A percentile compares a stretch with the other conserved stretches of the same genome.
Conservation (phyloP, 495 filamentous ascomycete genomes). For the Podospora didyma region DNA sequence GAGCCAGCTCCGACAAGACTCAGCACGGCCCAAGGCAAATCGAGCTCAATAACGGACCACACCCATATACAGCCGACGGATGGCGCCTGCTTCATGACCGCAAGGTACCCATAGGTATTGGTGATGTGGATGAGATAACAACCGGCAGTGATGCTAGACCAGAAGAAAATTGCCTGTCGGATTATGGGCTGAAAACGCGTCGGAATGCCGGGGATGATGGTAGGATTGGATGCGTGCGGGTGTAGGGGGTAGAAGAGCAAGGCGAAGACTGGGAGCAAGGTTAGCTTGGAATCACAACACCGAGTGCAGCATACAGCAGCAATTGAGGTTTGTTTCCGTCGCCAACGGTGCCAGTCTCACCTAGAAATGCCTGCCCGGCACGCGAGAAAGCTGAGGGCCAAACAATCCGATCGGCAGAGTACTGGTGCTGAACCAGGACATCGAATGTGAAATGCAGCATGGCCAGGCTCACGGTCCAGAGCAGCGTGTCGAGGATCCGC, state of each 20-base stretch:
- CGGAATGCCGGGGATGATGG: slow-evolving; percentile 41
- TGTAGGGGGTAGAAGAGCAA: slow-evolving; percentile 59
- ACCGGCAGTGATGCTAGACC: slow-evolving; percentile 52
- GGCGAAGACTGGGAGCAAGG: slow-evolving; percentile 49
- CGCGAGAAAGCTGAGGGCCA: slow-evolving; percentile 54
- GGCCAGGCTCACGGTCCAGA: slow-evolving; percentile 66
- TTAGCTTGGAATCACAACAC: background rate
- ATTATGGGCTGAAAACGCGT: slow-evolving; percentile 40
- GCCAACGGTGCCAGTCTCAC: slow-evolving; percentile 30
- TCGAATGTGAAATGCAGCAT: slow-evolving; percentile 86
- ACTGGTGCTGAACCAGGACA: slow-evolving; percentile 89
- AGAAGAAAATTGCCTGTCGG: slow-evolving; percentile 60
- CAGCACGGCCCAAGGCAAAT: slow-evolving; percentile 60
- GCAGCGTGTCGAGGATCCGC: slow-evolving; percentile 54
- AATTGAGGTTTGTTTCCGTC: background rate
- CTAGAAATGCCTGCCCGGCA: slow-evolving; percentile 43
- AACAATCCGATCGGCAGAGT: slow-evolving; percentile 59
- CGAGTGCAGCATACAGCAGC: background rate
- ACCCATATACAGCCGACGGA: slow-evolving; percentile 89
- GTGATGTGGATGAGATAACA: slow-evolving; percentile 76
- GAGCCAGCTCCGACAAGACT: slow-evolving; percentile 55
- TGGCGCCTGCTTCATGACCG: slow-evolving; percentile 88
- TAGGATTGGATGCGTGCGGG: slow-evolving; percentile 42
- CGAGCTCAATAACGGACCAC: slow-evolving; percentile 86
- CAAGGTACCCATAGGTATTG: slow-evolving; percentile 75